These are phyloP conservation scores for Huntiella abstrusa DNA, from an alignment of 2,329 filamentous ascomycete species.

Conservation along the genomic window DNA sequence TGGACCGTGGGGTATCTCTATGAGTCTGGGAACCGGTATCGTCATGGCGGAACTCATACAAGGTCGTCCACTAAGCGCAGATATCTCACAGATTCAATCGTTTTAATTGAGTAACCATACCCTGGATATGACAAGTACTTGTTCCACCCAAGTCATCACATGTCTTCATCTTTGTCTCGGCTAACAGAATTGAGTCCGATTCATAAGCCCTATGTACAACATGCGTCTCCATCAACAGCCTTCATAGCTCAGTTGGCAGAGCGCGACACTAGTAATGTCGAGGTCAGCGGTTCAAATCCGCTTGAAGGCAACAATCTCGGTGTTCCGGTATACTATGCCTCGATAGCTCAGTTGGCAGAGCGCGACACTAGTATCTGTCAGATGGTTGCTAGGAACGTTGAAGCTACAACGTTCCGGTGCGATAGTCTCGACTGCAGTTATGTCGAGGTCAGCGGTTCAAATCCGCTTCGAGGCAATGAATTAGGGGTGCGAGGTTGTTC, in stretches of 20 bases:
- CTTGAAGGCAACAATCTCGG: not conserved
- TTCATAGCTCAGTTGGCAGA: constrained; percentile 11
- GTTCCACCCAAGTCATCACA: not conserved
- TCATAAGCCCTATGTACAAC: not conserved
- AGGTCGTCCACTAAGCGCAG: not conserved
- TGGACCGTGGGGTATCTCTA: constrained; percentile 53
- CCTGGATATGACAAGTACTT: not conserved
- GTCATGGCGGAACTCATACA: constrained; percentile 1
- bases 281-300: constrained; percentile 10
- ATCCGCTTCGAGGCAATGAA: too few species aligned
- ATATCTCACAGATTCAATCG: not conserved
- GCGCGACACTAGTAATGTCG: constrained; percentile 10
- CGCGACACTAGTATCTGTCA: too few species aligned
- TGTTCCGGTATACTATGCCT: too few species aligned
- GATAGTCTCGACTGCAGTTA: too few species aligned
- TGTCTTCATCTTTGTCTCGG: not conserved
- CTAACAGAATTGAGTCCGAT: not conserved
- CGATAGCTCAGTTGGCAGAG: too few species aligned
- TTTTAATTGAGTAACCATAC: not conserved
- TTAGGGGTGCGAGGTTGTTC: too few species aligned
- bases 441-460: too few species aligned
- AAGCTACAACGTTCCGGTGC: too few species aligned
- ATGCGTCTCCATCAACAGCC: not conserved
- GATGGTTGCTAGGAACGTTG: too few species aligned
- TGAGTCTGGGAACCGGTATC: not conserved